Base-by-base conservation (phyloP, 148 eudicot genomes). In the Heliamphora exappendiculata region DNA sequence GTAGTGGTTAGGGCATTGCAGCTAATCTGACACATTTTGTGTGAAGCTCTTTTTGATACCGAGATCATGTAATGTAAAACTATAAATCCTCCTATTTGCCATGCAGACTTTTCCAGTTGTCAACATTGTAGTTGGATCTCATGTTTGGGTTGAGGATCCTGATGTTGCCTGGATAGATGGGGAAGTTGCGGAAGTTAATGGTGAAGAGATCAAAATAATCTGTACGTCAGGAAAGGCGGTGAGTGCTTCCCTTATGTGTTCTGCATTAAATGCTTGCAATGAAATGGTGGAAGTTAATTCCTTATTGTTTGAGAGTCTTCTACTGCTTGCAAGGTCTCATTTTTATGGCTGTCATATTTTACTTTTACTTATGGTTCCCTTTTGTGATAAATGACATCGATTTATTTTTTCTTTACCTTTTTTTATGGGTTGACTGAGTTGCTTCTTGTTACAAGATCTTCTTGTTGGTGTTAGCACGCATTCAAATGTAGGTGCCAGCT, bases 131-230 rank as follows among this genome's bases (percentile, higher is more conserved):
- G 88, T 84, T 41, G 99, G 99, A 71, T 85, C 97, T 75, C 91
- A 85, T 51, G 99, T 95, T 77, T 95, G 99, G 99, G 91, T 95
- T 78, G 96, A 86, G 84, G 99, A 95, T 85, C 87, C 86, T 24
- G 94, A 89, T 51, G 91, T 82, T 81, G 90, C 89, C 75, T 95
- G 99, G 99, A 62, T 89, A 78, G 97, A 91, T 79, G 99, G 99
- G 57, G 90, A 85, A 83, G 94, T 92, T 67, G 76, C 79, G n/a
- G 88, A 88, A 86, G 86, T 91, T 29, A 83, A 86, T 71, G 96
- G 93, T 19, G 88, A 84, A 70, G 90, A 87, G 65, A 70, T 92
- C 75, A 88, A 65, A 76, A 79, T 95, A 34, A 72, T 67, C 31
- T 86, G 88, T 73, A 74, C 89, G 54, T 73, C 70, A 36, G 91